A percentile compares a stretch with the other conserved stretches of the same genome.
phyloP scores from a whole-genome alignment of 2,329 filamentous ascomycete species.

The Metarhizium robertsii region DNA sequence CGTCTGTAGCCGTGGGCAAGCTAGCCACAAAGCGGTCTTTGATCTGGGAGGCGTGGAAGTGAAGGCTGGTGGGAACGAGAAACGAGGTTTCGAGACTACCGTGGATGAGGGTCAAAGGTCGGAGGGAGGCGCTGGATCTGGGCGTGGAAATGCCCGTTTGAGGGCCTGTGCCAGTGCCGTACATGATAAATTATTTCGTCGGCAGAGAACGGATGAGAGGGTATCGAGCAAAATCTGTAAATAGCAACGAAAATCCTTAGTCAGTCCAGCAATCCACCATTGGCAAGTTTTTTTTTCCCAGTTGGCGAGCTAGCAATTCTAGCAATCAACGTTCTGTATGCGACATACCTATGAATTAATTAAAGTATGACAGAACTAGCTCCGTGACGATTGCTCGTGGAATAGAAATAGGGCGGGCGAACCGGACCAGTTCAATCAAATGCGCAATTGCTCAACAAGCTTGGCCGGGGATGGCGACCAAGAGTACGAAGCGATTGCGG shows the following conservation, averaged over 20 bases:
- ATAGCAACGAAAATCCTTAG: not conserved
- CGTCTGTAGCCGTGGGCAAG: slow-evolving; percentile 86
- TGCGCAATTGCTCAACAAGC: slow-evolving; percentile 7
- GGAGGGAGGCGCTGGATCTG: slow-evolving; percentile 83
- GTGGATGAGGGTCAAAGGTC: slow-evolving; percentile 82
- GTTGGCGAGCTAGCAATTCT: not conserved
- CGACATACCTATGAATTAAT: slow-evolving; percentile 24
- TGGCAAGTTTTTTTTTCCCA: not conserved
- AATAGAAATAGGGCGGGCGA: not conserved
- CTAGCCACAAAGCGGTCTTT: slow-evolving; percentile 82
- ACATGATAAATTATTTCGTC: slow-evolving; percentile 50
- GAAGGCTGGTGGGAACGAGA: slow-evolving; percentile 86
- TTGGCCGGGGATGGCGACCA: slow-evolving; percentile 8
- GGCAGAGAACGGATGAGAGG: slow-evolving; percentile 14
- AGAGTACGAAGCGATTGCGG: slow-evolving; percentile 2
- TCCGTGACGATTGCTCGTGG: slow-evolving; percentile 6
- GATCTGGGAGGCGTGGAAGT: slow-evolving; percentile 92
- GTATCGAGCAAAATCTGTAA: slow-evolving; percentile 30
- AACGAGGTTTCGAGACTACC: slow-evolving; percentile 95
- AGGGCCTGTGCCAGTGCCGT: slow-evolving; percentile 71
- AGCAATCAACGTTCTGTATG: not conserved
- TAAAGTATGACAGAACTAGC: slow-evolving; percentile 13
- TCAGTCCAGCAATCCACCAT: not conserved
- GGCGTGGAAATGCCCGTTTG: slow-evolving; percentile 97
- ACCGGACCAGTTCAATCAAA: not conserved